phyloP scores from a whole-genome alignment of 2,329 filamentous ascomycete genomes.

The Cladosporium sp. region DNA sequence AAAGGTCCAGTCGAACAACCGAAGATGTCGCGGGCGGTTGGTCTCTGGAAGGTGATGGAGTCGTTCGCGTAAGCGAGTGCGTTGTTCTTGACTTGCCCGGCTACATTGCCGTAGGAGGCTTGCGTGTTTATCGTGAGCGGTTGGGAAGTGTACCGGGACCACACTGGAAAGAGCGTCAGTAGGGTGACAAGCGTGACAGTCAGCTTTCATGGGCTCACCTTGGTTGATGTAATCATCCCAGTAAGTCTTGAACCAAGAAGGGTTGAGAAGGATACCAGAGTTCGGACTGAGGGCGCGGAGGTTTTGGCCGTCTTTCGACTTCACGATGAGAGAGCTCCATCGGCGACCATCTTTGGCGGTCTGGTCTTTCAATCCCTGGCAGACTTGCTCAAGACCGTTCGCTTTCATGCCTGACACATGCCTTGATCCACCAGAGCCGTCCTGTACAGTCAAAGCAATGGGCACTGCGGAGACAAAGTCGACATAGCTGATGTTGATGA shows the following conservation, averaged over 20 bases:
- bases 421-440: constrained; percentile 42
- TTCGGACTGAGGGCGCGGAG: constrained; percentile 49
- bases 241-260: constrained; percentile 53
- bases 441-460: constrained; percentile 43
- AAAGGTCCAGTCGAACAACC: constrained; percentile 67
- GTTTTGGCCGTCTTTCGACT: constrained; percentile 37
- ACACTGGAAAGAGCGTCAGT: constrained; percentile 41
- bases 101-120: constrained; percentile 53
- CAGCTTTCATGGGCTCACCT: constrained; percentile 14
- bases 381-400: constrained; percentile 60
- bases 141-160: constrained; percentile 48
- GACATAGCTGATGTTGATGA: constrained; percentile 48
- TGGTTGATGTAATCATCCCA: constrained; percentile 55
- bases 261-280: constrained; percentile 49
- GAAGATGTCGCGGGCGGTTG: constrained; percentile 65
- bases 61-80: constrained; percentile 45
- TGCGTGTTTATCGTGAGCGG: constrained; percentile 66
- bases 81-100: constrained; percentile 42
- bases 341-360: constrained; percentile 56
- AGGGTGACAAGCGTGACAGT: not conserved
- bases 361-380: constrained; percentile 58
- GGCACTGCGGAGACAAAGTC: constrained; percentile 47
- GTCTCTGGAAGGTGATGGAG: constrained; percentile 56
- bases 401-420: constrained; percentile 61
- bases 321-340: constrained; percentile 64